Evolutionary conservation across 257 asterid genomes (phyloP), one percentile per base, ranked within the genome.

Genomic region (Solanum tarapatanum): DNA sequence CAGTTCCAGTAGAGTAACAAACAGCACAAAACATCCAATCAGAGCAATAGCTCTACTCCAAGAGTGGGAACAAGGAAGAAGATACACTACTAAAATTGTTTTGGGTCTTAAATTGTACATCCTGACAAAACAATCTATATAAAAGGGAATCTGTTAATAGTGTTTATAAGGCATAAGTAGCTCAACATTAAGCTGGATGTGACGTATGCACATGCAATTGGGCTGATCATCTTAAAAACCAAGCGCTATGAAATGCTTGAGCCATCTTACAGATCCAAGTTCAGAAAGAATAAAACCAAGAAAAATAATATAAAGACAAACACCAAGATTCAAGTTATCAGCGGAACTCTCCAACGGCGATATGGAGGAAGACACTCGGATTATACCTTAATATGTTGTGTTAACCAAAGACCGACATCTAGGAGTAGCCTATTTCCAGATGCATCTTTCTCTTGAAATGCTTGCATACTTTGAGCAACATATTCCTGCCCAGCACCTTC

Each of bases 401-500:
- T 92, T 89, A 96, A 89, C 99, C 99, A 96, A 82, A 94, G 98
- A 87, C 99, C 99, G 64, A 90, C 91, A 93, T 96, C 99, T 88
- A 92, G 88, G 77, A 96, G 95, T 89, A 96, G 93, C 90, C 91
- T 91, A 86, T 95, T 96, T 88, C 99, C 98, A 37, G 99, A 96
- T 60, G 98, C 99, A 89, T 96, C 99, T 90, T 92, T 94, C 87
- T 91, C 98, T 86, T 89, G 92, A 76, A 87, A 93, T 70, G 97
- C 91, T 79, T 92, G 93, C 85, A 92, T 90, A 88, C 88, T 92
- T 91, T 93, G 94, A 82, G 98, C 93, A 84, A 94, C 91, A 89
- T 90, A 94, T 86, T 96, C 99, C 90, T 96, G 99, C 73, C 98
- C 99, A 26, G 99, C 96, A 70, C 99, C 99, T 92, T 96, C 99